These are phyloP conservation scores for Dendrobium nobile DNA, from an alignment of 106 monocot genomes.

Conservation along the genomic window DNA sequence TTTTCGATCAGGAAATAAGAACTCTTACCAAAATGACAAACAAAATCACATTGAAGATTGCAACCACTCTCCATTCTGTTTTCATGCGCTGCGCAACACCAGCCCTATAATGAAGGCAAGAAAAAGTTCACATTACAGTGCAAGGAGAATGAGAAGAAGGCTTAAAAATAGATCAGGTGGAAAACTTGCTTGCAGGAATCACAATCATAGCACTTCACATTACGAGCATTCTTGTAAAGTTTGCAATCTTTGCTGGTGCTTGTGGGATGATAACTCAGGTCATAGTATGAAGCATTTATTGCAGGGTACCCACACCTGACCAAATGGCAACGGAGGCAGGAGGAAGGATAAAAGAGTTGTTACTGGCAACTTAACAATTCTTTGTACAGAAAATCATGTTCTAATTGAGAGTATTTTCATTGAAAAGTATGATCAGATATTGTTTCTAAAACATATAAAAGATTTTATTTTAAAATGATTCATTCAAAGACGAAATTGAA, in stretches of 20 bases:
- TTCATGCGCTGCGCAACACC: slow-evolving; percentile 96
- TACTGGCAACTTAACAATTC: not conserved
- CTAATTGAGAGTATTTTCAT: not conserved
- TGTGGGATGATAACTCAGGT: slow-evolving; percentile 88
- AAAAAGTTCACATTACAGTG: not conserved
- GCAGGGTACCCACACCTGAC: slow-evolving; percentile 89
- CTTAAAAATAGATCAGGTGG: not conserved
- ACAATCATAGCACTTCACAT: slow-evolving; percentile 77
- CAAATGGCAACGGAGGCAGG: not conserved
- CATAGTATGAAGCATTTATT: slow-evolving; percentile 85
- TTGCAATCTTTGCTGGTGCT: slow-evolving; percentile 84
- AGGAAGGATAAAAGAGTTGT: not conserved
- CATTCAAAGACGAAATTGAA: not conserved
- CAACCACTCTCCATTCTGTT: slow-evolving; percentile 86
- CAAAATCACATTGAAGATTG: slow-evolving; percentile 80
- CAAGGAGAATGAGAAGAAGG: not conserved
- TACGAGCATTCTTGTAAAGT: slow-evolving; percentile 71
- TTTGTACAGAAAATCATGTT: not conserved
- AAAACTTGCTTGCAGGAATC: slow-evolving; percentile 92
- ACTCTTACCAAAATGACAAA: slow-evolving; percentile 70
- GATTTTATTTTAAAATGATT: not conserved
- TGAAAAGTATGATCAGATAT: not conserved
- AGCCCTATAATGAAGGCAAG: slow-evolving; percentile 47
- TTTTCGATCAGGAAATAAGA: not conserved
- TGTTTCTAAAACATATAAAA: not conserved